Base-by-base conservation (phyloP, 78 protist species). In the Speleostelium caveatum region DNA sequence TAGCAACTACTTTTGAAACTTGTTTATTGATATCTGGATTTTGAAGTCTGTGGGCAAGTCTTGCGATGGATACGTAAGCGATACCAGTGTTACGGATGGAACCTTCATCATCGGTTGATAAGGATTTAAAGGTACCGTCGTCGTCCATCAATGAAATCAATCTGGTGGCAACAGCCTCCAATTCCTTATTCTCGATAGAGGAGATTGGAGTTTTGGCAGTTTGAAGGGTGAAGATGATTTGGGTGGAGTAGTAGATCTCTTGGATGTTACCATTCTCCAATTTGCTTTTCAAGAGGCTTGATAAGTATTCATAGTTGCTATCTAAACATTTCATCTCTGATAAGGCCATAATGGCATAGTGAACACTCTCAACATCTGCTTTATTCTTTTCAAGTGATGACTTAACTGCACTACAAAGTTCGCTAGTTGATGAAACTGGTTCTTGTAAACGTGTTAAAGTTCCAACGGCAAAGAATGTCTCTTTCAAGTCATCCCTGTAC, bases 381-480 rank as follows among this genome's bases (percentile, higher is more conserved):
- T 59, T 62, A n/a, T 62, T 65, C 26, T 39, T 19, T 17, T n/a
- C 59, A 2, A 78, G 30, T 56, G 26, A 28, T 35, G 22, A n/a
- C 19, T 32, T 32, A 21, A 68, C 74, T n/a, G 17, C 21, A 24
- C 45, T 45, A 38, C 87, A 78, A 8, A 78, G 16, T 0, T 16
- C 53, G 4, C 26, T 26, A 0, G 26, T 17, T 22, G 28, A 0
- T 22, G 30, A 26, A 17, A 51, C 12, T 1, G 63, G 8, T 22
- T 39, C 45, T 24, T 53, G 68, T n/a, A 78, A n/a, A 78, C 87
- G 87, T 19, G 73, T 33, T 41, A 78, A 51, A n/a, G 73, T 75
- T 16, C 87, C 75, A 24, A 78, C 87, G 8, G 67, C 74, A 66
- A 65, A 66, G 73, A 65, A 78, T 24, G 87, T 78, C 24, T 78